Base-by-base conservation (phyloP, 768 basidiomycete genomes). In the Amanita molliuscula region DNA sequence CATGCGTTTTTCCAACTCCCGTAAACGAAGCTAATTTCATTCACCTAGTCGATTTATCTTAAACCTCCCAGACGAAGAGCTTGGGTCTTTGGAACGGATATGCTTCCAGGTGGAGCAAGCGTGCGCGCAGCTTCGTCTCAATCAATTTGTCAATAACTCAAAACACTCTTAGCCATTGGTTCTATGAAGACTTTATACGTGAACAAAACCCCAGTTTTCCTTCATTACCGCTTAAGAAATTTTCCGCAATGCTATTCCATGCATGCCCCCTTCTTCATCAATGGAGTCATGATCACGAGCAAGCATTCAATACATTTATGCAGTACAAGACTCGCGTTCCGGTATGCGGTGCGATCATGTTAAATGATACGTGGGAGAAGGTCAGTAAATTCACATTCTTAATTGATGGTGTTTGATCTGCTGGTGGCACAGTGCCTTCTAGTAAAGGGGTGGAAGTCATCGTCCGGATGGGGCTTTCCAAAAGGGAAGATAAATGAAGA, bases 91-190 rank as follows among this genome's bases (percentile, higher is more conserved):
- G 48, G 94, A 96, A 61, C 81, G 96, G 53, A 82, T 98, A 58
- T 97, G 91, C 69, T 99, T 98, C 69, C 95, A 98, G 68, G 90
- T 98, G 53, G 96, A 99, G 67, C 94, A 98, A 76, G 96, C 95
- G 91, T 98, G 63, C 60, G 92, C 49, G 35, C 48, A 50, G 41
- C 75, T 31, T 35, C 55, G 42, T 52, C 33, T 50, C 29, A 38
- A 7, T 21, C 31, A 44, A 44, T 43, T 54, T 37, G 16, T 21
- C 44, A 29, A 51, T 52, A 33, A 38, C 53, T 41, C 50, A 55
- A 47, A 50, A 25, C 42, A 56, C 56, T 55, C 53, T 7, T 61
- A 96, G 94, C n/a, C 95, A 97, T 64, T 99, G 95, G 95, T 99
- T 90, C 66, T 99, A 99, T 60, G 96, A 98, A 72, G 96, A 99